A percentile compares a stretch with the other conserved stretches of the same genome.
phyloP scores from a whole-genome alignment of 2,329 filamentous ascomycete genomes.

The Huntiella bhutanensis region DNA sequence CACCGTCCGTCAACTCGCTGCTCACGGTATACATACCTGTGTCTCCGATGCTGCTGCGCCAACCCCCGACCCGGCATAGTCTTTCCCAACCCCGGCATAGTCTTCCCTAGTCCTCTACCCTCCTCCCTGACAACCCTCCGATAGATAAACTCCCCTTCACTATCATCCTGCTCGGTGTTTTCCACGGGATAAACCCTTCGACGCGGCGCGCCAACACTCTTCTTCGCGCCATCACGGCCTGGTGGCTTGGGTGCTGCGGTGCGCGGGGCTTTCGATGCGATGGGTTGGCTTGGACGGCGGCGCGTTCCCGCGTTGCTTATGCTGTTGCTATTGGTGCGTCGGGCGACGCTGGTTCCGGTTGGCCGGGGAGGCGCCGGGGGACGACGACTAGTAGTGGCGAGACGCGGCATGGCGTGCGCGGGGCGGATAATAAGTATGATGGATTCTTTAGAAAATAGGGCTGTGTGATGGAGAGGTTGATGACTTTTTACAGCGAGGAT shows the following conservation, averaged over 20 bases:
- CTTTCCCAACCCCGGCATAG: neutral
- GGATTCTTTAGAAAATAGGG: too few relatives aligned
- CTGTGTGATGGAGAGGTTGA: too few relatives aligned
- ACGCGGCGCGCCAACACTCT: neutral
- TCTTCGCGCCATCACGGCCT: neutral
- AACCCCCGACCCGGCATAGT: neutral
- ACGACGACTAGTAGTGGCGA: too few relatives aligned
- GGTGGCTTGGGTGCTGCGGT: neutral
- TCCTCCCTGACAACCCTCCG: neutral
- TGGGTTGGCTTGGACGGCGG: neutral
- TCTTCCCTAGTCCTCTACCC: neutral
- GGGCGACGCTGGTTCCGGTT: neutral
- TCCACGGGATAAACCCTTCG: neutral
- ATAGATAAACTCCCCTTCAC: neutral
- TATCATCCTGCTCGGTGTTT: neutral
- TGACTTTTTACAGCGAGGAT: too few relatives aligned
- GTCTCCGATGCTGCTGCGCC: neutral
- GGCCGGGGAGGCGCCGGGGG: too few relatives aligned
- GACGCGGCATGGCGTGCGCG: too few relatives aligned
- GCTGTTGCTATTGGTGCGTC: neutral
- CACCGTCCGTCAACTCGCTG: neutral
- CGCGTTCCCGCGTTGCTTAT: conserved; percentile 12
- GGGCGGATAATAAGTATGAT: too few relatives aligned
- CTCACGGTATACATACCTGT: neutral
- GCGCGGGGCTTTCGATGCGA: neutral